phyloP scores from a whole-genome alignment of 768 basidiomycete species.

The Amylocystis lapponica region DNA sequence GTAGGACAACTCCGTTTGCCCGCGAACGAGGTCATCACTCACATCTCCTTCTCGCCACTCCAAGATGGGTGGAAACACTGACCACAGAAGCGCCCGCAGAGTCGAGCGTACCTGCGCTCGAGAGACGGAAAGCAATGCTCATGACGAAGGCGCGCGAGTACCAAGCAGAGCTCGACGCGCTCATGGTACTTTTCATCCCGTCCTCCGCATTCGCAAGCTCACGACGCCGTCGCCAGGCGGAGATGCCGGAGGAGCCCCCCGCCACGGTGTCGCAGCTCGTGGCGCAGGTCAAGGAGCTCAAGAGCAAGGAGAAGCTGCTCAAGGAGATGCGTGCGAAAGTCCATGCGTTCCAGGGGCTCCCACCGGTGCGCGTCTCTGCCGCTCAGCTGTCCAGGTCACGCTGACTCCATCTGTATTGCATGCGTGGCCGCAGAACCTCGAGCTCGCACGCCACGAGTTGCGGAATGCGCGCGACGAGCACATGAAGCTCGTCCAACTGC shows the following conservation, averaged over 20 bases:
- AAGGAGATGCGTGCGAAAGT: conserved; percentile 40
- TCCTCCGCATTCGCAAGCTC: neutral
- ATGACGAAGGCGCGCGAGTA: conserved; percentile 43
- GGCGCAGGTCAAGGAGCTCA: conserved; percentile 34
- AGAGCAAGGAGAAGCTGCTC: conserved; percentile 31
- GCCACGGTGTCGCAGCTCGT: conserved; percentile 35
- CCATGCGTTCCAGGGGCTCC: conserved; percentile 43
- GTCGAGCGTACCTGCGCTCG: conserved; percentile 27
- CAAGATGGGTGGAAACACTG: conserved; percentile 35
- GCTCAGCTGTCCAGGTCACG: neutral
- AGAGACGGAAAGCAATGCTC: conserved; percentile 36
- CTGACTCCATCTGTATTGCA: neutral
- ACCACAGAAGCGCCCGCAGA: conserved; percentile 17
- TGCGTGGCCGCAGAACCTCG: conserved; percentile 33
- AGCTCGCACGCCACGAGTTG: conserved; percentile 39
- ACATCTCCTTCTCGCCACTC: too few species aligned
- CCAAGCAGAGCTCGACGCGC: conserved; percentile 32
- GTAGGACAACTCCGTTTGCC: conserved; percentile 20
- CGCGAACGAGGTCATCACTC: neutral
- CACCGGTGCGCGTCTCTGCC: conserved; percentile 32
- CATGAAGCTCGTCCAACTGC: conserved; percentile 39
- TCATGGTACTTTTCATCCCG: conserved; percentile 22
- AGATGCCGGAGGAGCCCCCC: conserved; percentile 25
- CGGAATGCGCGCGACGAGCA: conserved; percentile 36
- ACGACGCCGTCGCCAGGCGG: conserved; percentile 14